Evolutionary conservation across 257 asterid genomes (phyloP).

Genomic region (Ligustrum vulgare): DNA sequence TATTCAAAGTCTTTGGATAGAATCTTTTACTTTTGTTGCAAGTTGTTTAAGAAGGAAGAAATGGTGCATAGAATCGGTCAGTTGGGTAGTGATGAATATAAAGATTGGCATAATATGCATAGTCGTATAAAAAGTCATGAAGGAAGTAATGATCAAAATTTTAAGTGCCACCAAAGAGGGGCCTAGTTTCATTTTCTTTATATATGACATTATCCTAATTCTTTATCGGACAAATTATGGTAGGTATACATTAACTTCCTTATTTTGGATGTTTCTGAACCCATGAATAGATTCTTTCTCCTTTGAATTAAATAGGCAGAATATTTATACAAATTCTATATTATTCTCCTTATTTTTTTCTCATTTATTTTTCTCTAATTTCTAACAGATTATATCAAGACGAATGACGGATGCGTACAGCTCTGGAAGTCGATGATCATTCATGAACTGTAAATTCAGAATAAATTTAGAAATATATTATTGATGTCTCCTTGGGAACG

Average conservation of each 20-base stretch:
- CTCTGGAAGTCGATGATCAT: neutral
- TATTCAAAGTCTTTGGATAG: too few relatives aligned
- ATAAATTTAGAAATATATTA: neutral
- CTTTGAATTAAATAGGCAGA: neutral
- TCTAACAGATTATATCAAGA: neutral
- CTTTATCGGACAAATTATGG: neutral
- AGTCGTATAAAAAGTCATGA: too few relatives aligned
- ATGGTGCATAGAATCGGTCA: too few relatives aligned
- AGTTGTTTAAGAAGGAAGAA: too few relatives aligned
- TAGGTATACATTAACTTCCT: neutral
- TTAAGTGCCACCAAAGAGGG: too few relatives aligned
- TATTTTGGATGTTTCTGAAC: neutral
- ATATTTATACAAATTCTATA: neutral
- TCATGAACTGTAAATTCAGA: neutral
- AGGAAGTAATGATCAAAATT: too few relatives aligned
- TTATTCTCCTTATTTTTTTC: neutral
- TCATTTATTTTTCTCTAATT: neutral
- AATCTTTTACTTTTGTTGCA: too few relatives aligned
- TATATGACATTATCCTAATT: neutral
- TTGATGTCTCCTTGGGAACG: slow-evolving; percentile 7
- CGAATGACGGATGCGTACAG: neutral
- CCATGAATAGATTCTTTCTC: neutral
- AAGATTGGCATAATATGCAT: too few relatives aligned
- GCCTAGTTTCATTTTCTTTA: neutral
- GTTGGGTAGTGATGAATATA: too few relatives aligned